Evolutionary conservation across 1,284 basidiomycete genomes (phyloP).

Genomic region (Tranzscheliella williamsii): DNA sequence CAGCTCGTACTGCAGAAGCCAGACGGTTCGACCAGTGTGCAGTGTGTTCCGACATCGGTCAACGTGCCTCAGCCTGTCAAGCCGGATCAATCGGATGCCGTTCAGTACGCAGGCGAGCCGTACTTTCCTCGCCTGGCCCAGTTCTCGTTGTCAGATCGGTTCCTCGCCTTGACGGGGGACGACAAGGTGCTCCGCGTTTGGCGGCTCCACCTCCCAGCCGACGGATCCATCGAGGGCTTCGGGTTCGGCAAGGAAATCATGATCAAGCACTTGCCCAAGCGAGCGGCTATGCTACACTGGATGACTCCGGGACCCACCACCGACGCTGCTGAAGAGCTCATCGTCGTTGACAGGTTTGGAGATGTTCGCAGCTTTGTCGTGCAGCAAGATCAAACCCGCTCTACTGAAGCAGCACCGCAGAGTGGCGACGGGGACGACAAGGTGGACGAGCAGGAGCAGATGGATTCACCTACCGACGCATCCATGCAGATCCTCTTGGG

Average conservation of each 20-base stretch:
- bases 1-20: conserved; percentile 19
- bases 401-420: conserved; percentile 4
- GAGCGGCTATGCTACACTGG: conserved; percentile 51
- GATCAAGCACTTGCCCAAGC: conserved; percentile 46
- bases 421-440: neutral
- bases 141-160: conserved; percentile 41
- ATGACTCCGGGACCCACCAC: conserved; percentile 17
- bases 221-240: conserved; percentile 9
- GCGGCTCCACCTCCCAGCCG: conserved; percentile 11
- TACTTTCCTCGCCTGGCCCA: conserved; percentile 45
- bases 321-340: conserved; percentile 32
- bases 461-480: conserved; percentile 30
- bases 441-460: conserved; percentile 32
- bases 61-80: conserved; percentile 33
- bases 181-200: conserved; percentile 55
- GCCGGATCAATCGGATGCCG: conserved; percentile 39
- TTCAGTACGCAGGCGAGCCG: conserved; percentile 17
- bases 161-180: conserved; percentile 52
- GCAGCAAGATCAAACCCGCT: conserved; percentile 14
- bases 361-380: conserved; percentile 47
- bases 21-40: conserved; percentile 11
- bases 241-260: conserved; percentile 41
- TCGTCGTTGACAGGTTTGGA: conserved; percentile 51
- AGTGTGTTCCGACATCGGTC: conserved; percentile 26
- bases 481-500: conserved; percentile 46